Evolutionary conservation across 495 filamentous ascomycete genomes (phyloP).

Genomic region (Chaetomium tenue): DNA sequence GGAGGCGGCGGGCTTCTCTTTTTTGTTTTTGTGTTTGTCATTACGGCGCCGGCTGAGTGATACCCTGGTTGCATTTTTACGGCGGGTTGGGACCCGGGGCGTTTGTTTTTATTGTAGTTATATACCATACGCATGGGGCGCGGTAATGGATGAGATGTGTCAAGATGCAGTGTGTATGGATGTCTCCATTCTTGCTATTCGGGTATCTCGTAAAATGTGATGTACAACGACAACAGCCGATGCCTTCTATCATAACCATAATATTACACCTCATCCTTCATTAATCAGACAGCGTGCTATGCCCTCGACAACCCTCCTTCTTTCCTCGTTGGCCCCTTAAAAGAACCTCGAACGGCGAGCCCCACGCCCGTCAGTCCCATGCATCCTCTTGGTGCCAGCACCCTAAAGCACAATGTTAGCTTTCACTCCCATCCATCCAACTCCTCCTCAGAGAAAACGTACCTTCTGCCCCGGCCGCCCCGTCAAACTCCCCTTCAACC

Average conservation of each 20-base stretch:
- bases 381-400: conserved; percentile 68
- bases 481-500: conserved; percentile 62
- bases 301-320: too few relatives aligned
- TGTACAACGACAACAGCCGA: neutral
- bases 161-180: too few relatives aligned
- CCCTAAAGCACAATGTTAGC: conserved; percentile 44
- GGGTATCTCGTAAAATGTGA: neutral
- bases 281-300: too few relatives aligned
- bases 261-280: neutral
- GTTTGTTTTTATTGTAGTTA: neutral
- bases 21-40: neutral
- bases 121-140: neutral
- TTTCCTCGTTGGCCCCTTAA: too few relatives aligned
- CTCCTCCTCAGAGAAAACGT: conserved; percentile 22
- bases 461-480: conserved; percentile 63
- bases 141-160: neutral
- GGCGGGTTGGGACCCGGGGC: neutral
- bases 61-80: neutral
- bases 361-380: conserved; percentile 66
- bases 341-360: conserved; percentile 17
- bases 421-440: conserved; percentile 4
- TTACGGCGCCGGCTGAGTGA: neutral
- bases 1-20: neutral
- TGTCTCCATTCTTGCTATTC: neutral
- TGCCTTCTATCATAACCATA: neutral